Evolutionary conservation across 768 basidiomycete species (phyloP), one percentile per base, ranked within the genome.

Genomic region (Pleurotus tuoliensis): DNA sequence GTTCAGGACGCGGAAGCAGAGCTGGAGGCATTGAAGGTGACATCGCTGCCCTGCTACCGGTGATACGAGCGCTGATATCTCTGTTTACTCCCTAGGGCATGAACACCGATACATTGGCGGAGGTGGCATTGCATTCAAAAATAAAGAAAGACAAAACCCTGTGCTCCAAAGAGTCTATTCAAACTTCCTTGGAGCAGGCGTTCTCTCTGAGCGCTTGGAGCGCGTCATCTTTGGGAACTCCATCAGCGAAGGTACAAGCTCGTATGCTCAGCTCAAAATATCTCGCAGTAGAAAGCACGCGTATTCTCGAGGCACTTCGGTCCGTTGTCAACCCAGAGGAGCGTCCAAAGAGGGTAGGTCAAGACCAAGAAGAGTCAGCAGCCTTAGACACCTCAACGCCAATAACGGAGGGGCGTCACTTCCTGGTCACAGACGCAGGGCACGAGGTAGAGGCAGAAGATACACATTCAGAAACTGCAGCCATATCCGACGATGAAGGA

Each of bases 201-300:
- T 68, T 87, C 3, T 9, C 39, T 12, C 38, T 20, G 37, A n/a
- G 18, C 13, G 58, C 72, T 7, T 62, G 62, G 0, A 69, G 68
- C 55, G 66, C 72, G 9, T 74, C 69, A 22, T 61, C 64, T 2
- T 63, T 77, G 15, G 79, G 80, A 20, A 77, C 81, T 18, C 65
- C 73, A 12, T 63, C 71, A 24, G 79, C 77, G 2, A 90, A 88
- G 70, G 80, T 88, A 0, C 86, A 88, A 62, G 84, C 79, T 58
- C 82, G 88, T 38, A 71, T 96, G 7, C 74, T 89, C 41, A 94
- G 91, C 64, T 88, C 88, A 3, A 93, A 90, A 66, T 68, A 76
- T n/a, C 72, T 94, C 9, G 84, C 90, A 1, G 71, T 75, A 2
- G 82, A 82, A 60, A 74, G 92, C 1, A 71, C 72, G 5, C 66